Evolutionary conservation across 108 stramenopile genomes (phyloP).

Genomic region (Nitzschia sp.): DNA sequence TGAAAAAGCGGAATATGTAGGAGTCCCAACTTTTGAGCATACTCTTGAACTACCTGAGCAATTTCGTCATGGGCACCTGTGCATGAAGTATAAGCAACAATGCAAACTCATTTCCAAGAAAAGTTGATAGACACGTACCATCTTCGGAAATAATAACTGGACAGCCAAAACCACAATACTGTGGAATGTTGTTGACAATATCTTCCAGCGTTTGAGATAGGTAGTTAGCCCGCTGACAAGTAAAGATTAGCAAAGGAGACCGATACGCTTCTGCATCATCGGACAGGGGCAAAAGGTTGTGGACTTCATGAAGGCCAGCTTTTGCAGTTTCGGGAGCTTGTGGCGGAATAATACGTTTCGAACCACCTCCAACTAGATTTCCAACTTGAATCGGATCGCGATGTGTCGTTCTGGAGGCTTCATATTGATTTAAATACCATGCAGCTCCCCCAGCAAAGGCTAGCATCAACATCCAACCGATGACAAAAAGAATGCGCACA

Average conservation of each 20-base stretch:
- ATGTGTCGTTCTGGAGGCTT: neutral
- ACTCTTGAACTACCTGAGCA: slow-evolving; percentile 45
- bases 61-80: slow-evolving; percentile 32
- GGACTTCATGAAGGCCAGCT: slow-evolving; percentile 2
- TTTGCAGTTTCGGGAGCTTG: neutral
- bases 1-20: slow-evolving; percentile 59
- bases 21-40: slow-evolving; percentile 41
- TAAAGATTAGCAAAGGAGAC: slow-evolving; percentile 79
- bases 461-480: slow-evolving; percentile 6
- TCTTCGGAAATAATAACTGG: slow-evolving; percentile 83
- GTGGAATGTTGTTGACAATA: slow-evolving; percentile 52
- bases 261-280: slow-evolving; percentile 33
- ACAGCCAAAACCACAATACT: slow-evolving; percentile 54
- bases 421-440: slow-evolving; percentile 7
- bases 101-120: neutral
- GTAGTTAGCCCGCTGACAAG: slow-evolving; percentile 77
- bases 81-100: neutral
- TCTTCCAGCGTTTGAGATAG: slow-evolving; percentile 60
- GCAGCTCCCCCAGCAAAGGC: neutral
- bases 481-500: neutral
- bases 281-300: slow-evolving; percentile 12
- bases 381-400: neutral
- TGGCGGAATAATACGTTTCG: neutral
- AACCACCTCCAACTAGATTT: neutral
- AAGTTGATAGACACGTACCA: slow-evolving; percentile 33